phyloP scores from a whole-genome alignment of 75 land plant species.

The Picea glauca region DNA sequence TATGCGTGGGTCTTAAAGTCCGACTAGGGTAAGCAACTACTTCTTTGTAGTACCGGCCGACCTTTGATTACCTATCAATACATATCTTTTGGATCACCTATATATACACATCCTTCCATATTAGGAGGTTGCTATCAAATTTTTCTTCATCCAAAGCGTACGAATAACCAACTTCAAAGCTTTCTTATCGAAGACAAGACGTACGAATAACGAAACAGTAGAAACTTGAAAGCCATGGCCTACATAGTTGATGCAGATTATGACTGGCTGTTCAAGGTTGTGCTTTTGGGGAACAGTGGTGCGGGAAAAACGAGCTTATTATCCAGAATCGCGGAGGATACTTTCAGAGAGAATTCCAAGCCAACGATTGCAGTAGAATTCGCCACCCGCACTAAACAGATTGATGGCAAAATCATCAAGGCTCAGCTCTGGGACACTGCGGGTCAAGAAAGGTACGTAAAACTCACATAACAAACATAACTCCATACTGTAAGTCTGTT shows the following conservation, averaged over 20 bases:
- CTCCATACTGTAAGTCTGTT: not conserved
- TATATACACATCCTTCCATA: no score
- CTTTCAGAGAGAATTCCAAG: slow-evolving; percentile 26
- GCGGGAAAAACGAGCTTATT: slow-evolving; percentile 40
- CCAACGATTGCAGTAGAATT: slow-evolving; percentile 45
- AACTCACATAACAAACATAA: not conserved
- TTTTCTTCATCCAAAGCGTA: no score
- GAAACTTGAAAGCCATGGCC: not conserved
- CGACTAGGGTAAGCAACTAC: no score
- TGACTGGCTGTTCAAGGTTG: slow-evolving; percentile 42
- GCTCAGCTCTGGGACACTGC: slow-evolving; percentile 50
- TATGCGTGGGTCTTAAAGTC: no score
- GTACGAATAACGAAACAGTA: not conserved
- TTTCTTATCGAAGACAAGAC: no score
- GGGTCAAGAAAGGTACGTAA: slow-evolving; percentile 38
- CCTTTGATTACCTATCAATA: no score
- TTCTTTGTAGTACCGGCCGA: no score
- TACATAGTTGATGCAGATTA: slow-evolving; percentile 17
- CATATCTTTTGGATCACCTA: no score
- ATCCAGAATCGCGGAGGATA: slow-evolving; percentile 19
- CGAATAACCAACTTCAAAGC: no score
- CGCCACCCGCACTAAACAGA: slow-evolving; percentile 24
- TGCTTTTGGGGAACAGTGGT: slow-evolving; percentile 31
- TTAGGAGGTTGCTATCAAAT: no score
- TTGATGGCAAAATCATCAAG: slow-evolving; percentile 29